Evolutionary conservation across 495 filamentous ascomycete genomes (phyloP), one percentile per base, ranked within the genome.

Genomic region (Penicillium ochrochloron): DNA sequence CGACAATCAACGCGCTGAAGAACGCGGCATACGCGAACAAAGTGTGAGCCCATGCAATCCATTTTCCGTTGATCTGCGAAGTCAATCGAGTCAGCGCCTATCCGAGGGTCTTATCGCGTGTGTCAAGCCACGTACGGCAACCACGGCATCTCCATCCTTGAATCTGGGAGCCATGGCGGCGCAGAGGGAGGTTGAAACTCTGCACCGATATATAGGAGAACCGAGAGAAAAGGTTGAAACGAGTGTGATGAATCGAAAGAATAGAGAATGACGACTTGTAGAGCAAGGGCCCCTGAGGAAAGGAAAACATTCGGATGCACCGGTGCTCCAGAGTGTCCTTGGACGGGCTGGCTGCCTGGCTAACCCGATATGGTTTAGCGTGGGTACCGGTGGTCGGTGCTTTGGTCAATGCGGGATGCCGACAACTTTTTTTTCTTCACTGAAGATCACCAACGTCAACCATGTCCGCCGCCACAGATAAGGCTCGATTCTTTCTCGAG

Each of bases 401-500:
- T 70, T 72, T 70, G 56, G 66, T 67, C 63, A 53, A 63, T 75
- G 77, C 77, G 75, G 75, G 75, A 78, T 77, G 65, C 66, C 73
- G 67, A 77, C 68, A 37, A 72, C 68, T 70, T 76, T 80, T 78
- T 76, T 74, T 72, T 70, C 66, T 67, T 62, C 53, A n/a, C 33
- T 29, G 34, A 39, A 39, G 31, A 56, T 56, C 55, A 68, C 50
- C 50, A 31, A 33, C 59, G 23, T 37, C 66, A 66, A 83, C 46
- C 57, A 97, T 97, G 93, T 86, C 92, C 1, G 86, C 85, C 50
- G 87, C 92, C 46, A 91, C 90, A 64, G 96, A 99, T 73, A 98
- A 97, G 78, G 94, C 94, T 19, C 91, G 94, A 31, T 97, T 93
- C 78, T 97, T 90, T 74, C 83, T 98, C 50, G 95, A 99, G 78